Conservation (phyloP, 768 basidiomycete species). For the Tylopilus sp. region DNA sequence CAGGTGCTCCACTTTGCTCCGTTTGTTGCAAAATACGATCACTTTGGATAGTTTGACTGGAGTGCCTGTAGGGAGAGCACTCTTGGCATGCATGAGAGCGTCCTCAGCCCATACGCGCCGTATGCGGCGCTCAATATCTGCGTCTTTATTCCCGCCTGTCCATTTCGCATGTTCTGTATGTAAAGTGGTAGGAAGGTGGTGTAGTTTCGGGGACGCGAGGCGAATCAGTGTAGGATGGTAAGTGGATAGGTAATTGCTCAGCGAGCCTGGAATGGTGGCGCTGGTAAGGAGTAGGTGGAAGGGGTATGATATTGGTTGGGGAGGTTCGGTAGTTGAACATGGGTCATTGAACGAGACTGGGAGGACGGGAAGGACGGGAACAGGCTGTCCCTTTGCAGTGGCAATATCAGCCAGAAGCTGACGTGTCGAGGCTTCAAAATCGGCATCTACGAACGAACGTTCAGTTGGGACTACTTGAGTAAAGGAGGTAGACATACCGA, state of each 20-base stretch:
- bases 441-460: constrained; percentile 52
- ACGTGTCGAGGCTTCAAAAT: constrained; percentile 75
- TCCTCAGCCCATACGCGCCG: constrained; percentile 75
- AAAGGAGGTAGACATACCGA: constrained; percentile 50
- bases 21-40: constrained; percentile 82
- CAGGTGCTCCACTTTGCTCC: constrained; percentile 63
- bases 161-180: constrained; percentile 70
- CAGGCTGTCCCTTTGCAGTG: constrained; percentile 45
- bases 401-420: constrained; percentile 68
- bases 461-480: background rate
- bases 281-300: constrained; percentile 81
- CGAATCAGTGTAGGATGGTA: constrained; percentile 61
- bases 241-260: constrained; percentile 58
- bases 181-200: constrained; percentile 70
- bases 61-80: constrained; percentile 13
- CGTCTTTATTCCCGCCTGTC: constrained; percentile 77
- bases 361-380: constrained; percentile 15
- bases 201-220: constrained; percentile 78
- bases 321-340: constrained; percentile 4
- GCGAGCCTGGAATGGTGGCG: constrained; percentile 82
- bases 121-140: constrained; percentile 75
- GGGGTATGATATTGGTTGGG: constrained; percentile 47
- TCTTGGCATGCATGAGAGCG: constrained; percentile 32
- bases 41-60: constrained; percentile 54
- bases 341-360: constrained; percentile 16